Evolutionary conservation across 805 yeast species (phyloP).

Genomic region (Lipomyces japonicus): DNA sequence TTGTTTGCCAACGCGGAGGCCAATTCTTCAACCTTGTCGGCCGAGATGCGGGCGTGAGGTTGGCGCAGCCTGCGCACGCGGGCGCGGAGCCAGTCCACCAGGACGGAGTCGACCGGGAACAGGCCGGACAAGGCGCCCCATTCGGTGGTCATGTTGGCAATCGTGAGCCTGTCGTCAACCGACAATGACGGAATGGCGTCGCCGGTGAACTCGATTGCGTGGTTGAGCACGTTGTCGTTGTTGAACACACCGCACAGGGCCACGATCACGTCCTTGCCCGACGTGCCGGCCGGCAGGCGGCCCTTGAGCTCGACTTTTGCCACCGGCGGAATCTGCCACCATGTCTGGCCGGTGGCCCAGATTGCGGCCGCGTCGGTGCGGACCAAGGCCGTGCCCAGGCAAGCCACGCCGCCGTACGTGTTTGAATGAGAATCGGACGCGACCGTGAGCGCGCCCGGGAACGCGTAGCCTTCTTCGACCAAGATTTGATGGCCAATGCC

Average conservation of each 20-base stretch:
- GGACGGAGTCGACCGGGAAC: constrained; percentile 87
- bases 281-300: constrained; percentile 73
- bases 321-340: constrained; percentile 99
- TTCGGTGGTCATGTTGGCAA: constrained; percentile 97
- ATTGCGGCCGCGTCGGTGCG: constrained; percentile 98
- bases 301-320: constrained; percentile 89
- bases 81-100: constrained; percentile 72
- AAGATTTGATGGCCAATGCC: constrained; percentile 99
- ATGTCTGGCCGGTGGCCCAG: constrained; percentile 99
- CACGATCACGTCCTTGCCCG: constrained; percentile 96
- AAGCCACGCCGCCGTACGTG: constrained; percentile 95
- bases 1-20: constrained; percentile 38
- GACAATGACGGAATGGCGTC: constrained; percentile 67
- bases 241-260: constrained; percentile 90
- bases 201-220: constrained; percentile 90
- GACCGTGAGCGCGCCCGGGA: constrained; percentile 87
- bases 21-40: constrained; percentile 53
- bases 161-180: constrained; percentile 81
- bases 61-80: constrained; percentile 57
- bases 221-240: constrained; percentile 84
- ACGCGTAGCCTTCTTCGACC: constrained; percentile 99
- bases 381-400: constrained; percentile 95
- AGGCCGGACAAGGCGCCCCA: constrained; percentile 98
- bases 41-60: constrained; percentile 76
- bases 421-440: constrained; percentile 98